phyloP scores from a whole-genome alignment of 306 rosid species.

The Cicer bijugum region DNA sequence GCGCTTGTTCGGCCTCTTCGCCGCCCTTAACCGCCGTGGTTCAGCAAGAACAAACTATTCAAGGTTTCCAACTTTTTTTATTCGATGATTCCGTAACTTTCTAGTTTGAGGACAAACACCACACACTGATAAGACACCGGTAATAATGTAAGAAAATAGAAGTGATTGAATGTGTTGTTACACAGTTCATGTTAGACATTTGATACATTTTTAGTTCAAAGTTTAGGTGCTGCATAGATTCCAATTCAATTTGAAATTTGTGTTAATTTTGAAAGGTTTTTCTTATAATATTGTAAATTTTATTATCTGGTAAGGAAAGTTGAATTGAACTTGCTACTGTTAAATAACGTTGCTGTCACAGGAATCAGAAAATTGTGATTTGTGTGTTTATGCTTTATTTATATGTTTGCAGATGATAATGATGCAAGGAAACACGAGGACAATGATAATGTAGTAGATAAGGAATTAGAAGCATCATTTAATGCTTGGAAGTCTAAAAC shows the following conservation, averaged over 20 bases:
- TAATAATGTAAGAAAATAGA: too few species aligned
- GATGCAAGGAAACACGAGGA: slow-evolving; percentile 44
- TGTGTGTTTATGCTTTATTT: slow-evolving; percentile 20
- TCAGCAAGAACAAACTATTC: slow-evolving; percentile 53
- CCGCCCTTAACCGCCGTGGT: slow-evolving; percentile 40
- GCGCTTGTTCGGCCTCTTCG: slow-evolving; percentile 54
- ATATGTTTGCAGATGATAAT: slow-evolving; percentile 48
- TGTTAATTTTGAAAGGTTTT: not conserved
- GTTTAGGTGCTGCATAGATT: not conserved
- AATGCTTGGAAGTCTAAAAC: slow-evolving; percentile 79
- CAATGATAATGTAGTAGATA: slow-evolving; percentile 48
- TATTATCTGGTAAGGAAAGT: slow-evolving; percentile 11
- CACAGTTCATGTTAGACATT: too few species aligned
- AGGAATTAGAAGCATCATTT: slow-evolving; percentile 66
- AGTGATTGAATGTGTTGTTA: too few species aligned
- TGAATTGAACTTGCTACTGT: not conserved
- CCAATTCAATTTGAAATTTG: not conserved
- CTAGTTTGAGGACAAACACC: not conserved
- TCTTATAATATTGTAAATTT: not conserved
- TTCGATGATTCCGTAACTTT: not conserved
- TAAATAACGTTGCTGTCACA: too few species aligned
- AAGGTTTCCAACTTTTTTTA: slow-evolving; percentile 49
- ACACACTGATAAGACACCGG: too few species aligned
- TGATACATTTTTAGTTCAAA: too few species aligned
- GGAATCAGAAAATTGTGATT: not conserved